These are phyloP conservation scores for Fraxinus nigra DNA, from an alignment of 305 asterid species.

Conservation along the genomic window DNA sequence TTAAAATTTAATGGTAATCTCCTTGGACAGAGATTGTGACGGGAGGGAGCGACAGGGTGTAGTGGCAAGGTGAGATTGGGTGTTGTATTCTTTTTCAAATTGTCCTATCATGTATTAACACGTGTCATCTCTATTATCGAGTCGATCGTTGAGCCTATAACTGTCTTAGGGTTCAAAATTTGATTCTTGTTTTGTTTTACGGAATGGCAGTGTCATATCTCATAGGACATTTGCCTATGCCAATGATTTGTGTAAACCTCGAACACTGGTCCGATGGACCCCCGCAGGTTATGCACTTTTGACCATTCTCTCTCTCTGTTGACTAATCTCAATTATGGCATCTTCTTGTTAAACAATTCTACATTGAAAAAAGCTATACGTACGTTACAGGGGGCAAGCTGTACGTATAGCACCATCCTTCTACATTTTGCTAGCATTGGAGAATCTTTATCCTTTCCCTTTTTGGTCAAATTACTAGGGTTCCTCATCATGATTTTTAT, in stretches of 20 bases:
- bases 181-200: not conserved
- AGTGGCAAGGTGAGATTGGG: no score
- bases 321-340: not conserved
- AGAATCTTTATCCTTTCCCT: not conserved
- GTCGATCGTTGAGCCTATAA: no score
- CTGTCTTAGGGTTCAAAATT: no score
- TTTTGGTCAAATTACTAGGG: not conserved
- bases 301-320: not conserved
- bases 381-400: no score
- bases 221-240: not conserved
- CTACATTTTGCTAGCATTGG: not conserved
- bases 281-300: not conserved
- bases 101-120: no score
- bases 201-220: not conserved
- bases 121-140: no score
- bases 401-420: no score
- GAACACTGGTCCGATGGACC: not conserved
- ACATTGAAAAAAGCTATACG: no score
- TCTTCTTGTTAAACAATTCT: not conserved
- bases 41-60: no score
- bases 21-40: no score
- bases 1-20: no score
- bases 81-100: no score
- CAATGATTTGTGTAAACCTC: not conserved
- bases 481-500: not conserved